These are phyloP conservation scores for Terana coerulea DNA, from an alignment of 768 basidiomycete genomes.

Conservation along the genomic window DNA sequence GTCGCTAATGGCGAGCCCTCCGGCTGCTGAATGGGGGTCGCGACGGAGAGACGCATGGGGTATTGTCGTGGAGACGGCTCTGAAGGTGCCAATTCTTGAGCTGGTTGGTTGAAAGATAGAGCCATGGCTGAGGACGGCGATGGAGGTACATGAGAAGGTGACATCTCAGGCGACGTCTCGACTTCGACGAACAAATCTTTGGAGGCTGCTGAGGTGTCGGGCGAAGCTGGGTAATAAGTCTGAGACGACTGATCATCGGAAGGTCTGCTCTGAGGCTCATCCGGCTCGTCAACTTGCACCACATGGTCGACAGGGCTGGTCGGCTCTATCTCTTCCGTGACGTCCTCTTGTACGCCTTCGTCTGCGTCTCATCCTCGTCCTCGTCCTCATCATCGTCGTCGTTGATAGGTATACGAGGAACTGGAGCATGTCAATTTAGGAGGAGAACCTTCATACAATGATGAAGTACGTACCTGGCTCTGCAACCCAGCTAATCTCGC, in stretches of 20 bases:
- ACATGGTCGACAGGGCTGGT: neutral
- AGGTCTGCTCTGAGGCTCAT: constrained; percentile 5
- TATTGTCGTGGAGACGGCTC: constrained; percentile 49
- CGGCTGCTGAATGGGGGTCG: constrained; percentile 49
- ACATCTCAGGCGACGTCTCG: constrained; percentile 54
- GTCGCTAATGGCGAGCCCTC: constrained; percentile 53
- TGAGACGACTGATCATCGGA: constrained; percentile 42
- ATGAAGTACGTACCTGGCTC: constrained; percentile 57
- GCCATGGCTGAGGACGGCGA: constrained; percentile 47
- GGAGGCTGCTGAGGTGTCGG: constrained; percentile 43
- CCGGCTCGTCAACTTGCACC: neutral
- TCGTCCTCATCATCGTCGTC: constrained; percentile 54
- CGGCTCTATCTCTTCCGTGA: constrained; percentile 30
- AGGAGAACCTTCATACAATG: neutral
- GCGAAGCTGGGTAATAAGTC: constrained; percentile 39
- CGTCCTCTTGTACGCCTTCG: constrained; percentile 49
- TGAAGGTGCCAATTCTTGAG: constrained; percentile 40
- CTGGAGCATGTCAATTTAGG: constrained; percentile 31
- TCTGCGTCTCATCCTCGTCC: constrained; percentile 38
- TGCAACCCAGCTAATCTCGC: constrained; percentile 74
- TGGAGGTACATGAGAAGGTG: constrained; percentile 41
- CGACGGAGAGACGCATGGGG: constrained; percentile 58
- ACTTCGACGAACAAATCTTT: constrained; percentile 62
- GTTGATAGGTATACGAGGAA: constrained; percentile 57
- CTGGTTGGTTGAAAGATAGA: constrained; percentile 35